These are phyloP conservation scores for Fraxinus latifolia DNA, from an alignment of 305 asterid species.

Conservation along the genomic window DNA sequence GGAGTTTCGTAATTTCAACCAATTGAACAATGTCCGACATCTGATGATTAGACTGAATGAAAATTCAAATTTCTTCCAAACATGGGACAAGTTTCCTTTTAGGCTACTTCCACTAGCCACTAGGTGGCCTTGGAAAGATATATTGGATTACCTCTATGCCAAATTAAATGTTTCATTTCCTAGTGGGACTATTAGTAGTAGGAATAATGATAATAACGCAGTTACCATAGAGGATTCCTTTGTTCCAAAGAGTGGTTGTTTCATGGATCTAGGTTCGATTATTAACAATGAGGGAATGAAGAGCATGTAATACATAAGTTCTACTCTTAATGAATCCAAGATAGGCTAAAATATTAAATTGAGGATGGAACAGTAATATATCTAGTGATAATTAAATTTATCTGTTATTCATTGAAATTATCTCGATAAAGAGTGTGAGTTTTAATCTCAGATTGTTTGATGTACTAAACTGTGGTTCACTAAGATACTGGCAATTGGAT, in stretches of 20 bases:
- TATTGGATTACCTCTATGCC: not conserved
- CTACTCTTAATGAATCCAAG: not conserved
- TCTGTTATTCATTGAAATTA: not conserved
- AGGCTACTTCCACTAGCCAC: not conserved
- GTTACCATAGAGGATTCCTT: not conserved
- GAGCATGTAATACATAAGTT: not conserved
- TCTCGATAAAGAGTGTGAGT: not conserved
- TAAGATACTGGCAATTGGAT: not conserved
- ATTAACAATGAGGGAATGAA: not conserved
- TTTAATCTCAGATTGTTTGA: not conserved
- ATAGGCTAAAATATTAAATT: not conserved
- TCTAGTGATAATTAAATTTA: not conserved
- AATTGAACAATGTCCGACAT: not conserved
- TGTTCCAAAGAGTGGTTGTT: not conserved
- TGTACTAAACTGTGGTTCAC: not conserved
- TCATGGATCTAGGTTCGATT: not conserved
- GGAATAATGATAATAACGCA: not conserved
- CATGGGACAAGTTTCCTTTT: not conserved
- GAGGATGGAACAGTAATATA: not conserved
- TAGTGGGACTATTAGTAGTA: not conserved
- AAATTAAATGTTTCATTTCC: not conserved
- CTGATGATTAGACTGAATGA: not conserved
- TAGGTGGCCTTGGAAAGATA: not conserved
- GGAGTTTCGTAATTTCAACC: not conserved
- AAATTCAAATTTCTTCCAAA: constrained; percentile 9